These are phyloP conservation scores for Penicillium sp. DNA, from an alignment of 2,329 filamentous ascomycete species.

Conservation along the genomic window DNA sequence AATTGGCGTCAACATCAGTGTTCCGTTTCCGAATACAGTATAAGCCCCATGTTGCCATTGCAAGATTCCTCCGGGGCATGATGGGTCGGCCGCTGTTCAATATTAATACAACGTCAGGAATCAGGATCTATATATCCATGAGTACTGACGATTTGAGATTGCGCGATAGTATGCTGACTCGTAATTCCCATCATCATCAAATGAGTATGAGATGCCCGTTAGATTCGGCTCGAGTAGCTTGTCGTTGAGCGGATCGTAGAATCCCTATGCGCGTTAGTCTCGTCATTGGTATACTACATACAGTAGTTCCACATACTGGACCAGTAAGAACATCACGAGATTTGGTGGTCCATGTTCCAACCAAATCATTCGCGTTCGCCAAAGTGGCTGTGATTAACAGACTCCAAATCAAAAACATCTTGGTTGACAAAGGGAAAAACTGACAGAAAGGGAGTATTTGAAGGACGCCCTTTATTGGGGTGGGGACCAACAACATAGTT, in stretches of 20 bases:
- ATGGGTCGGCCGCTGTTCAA: conserved; percentile 54
- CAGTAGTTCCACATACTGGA: conserved; percentile 50
- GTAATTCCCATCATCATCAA: conserved; percentile 64
- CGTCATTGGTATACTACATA: background rate
- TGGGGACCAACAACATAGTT: conserved; percentile 15
- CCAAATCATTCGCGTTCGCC: conserved; percentile 51
- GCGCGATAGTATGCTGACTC: conserved; percentile 70
- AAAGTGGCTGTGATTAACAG: conserved; percentile 40
- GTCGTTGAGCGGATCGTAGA: conserved; percentile 67
- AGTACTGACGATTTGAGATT: conserved; percentile 62
- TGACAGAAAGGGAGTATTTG: conserved; percentile 9
- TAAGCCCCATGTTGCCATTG: conserved; percentile 72
- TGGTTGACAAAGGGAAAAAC: conserved; percentile 12
- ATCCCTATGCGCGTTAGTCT: conserved; percentile 50
- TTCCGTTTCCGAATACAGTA: conserved; percentile 55
- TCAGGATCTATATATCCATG: background rate
- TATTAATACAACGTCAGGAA: background rate
- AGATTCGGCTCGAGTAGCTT: conserved; percentile 63
- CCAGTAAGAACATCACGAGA: conserved; percentile 67
- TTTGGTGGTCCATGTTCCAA: conserved; percentile 73
- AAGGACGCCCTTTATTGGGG: conserved; percentile 22
- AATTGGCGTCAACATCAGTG: conserved; percentile 60
- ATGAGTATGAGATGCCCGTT: conserved; percentile 72
- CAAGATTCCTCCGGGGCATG: conserved; percentile 64
- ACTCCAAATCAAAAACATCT: conserved; percentile 35